A percentile compares a stretch with the other conserved stretches of the same genome.
Evolutionary conservation across 2,329 filamentous ascomycete species (phyloP).

Genomic region (Monosporascus sp.): DNA sequence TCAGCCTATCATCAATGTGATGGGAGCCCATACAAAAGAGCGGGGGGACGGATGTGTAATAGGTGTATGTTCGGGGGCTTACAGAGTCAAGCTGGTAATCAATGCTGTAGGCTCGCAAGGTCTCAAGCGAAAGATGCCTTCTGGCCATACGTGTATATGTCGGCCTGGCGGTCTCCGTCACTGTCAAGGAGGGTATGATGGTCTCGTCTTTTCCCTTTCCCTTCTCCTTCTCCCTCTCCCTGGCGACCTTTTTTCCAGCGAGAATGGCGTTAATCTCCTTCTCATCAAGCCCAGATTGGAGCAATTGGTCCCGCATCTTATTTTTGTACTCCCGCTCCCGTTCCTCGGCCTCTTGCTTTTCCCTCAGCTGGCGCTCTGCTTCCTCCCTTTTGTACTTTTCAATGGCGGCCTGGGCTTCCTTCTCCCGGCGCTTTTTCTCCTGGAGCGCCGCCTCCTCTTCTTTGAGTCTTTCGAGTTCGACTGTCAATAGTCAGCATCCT

Average conservation of each 20-base stretch:
- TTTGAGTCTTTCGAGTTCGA: constrained; percentile 43
- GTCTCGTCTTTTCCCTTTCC: constrained; percentile 14
- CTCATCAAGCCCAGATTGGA: constrained; percentile 54
- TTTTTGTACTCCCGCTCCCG: constrained; percentile 49
- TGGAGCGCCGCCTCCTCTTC: constrained; percentile 40
- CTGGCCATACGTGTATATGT: constrained; percentile 62
- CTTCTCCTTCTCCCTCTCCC: constrained; percentile 41
- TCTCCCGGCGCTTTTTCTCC: constrained; percentile 38
- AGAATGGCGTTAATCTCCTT: constrained; percentile 54
- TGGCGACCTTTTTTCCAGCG: constrained; percentile 36
- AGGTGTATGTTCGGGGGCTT: constrained; percentile 21
- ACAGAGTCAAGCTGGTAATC: constrained; percentile 55
- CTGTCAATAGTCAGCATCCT: neutral
- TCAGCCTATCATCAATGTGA: constrained; percentile 9
- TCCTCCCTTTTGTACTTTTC: constrained; percentile 47
- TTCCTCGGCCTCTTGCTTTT: constrained; percentile 42
- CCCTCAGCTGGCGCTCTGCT: constrained; percentile 39
- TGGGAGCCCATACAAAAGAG: neutral
- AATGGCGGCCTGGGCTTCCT: constrained; percentile 44
- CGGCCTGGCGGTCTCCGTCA: constrained; percentile 30
- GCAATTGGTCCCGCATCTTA: constrained; percentile 51
- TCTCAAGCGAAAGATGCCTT: constrained; percentile 57
- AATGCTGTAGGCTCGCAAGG: constrained; percentile 48
- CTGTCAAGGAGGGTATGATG: constrained; percentile 1
- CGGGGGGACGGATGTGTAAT: neutral